Conservation (phyloP, 371 early-diverging fungal genomes). For the Rhizopus arrhizus region DNA sequence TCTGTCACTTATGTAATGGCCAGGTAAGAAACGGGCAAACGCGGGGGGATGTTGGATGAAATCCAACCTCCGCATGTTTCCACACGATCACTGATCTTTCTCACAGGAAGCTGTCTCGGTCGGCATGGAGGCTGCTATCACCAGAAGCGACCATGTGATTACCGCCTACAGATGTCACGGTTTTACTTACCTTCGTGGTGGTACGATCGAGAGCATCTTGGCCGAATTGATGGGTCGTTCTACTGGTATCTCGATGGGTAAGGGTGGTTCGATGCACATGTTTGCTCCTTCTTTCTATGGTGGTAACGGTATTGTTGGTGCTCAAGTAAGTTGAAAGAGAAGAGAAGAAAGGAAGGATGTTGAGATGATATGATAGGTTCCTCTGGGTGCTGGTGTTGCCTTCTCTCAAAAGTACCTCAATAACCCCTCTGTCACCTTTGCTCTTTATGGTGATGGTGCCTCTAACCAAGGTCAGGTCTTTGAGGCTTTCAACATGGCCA, state of each 20-base stretch:
- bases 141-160: slow-evolving; percentile 90
- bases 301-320: slow-evolving; percentile 99
- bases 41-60: slow-evolving; percentile 33
- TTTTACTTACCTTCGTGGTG: slow-evolving; percentile 93
- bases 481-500: slow-evolving; percentile 99
- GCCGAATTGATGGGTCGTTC: slow-evolving; percentile 89
- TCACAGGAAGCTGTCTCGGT: slow-evolving; percentile 93
- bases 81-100: too few relatives aligned
- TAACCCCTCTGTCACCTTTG: slow-evolving; percentile 79
- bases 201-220: slow-evolving; percentile 71
- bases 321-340: slow-evolving; percentile 66
- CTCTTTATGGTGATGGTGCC: slow-evolving; percentile 99
- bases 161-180: slow-evolving; percentile 99
- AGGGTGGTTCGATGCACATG: slow-evolving; percentile 99
- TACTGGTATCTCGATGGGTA: slow-evolving; percentile 94
- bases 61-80: slow-evolving; percentile 16
- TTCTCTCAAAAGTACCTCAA: slow-evolving; percentile 93
- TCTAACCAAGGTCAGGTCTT: slow-evolving; percentile 99
- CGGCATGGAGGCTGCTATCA: slow-evolving; percentile 92
- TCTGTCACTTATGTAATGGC: slow-evolving; percentile 99
- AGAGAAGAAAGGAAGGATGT: neutral
- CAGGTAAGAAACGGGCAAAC: slow-evolving; percentile 68
- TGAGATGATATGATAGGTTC: slow-evolving; percentile 61
- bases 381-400: slow-evolving; percentile 97
- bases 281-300: slow-evolving; percentile 97